These are phyloP conservation scores for Poteriospumella lacustris DNA, from an alignment of 108 stramenopile species.

Conservation along the genomic window DNA sequence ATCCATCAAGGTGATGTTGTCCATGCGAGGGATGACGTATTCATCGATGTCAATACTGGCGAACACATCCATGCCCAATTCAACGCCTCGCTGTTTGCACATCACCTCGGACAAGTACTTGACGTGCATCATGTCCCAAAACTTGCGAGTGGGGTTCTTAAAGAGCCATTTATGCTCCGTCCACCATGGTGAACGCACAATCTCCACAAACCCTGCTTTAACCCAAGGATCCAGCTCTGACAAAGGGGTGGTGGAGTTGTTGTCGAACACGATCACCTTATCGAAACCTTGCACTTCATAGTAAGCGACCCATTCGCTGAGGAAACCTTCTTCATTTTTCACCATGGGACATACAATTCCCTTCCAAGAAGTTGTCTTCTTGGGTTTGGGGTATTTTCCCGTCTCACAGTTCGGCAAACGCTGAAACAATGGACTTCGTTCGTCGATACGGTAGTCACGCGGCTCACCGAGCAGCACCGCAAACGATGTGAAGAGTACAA, in stretches of 20 bases:
- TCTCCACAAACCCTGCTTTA: not conserved
- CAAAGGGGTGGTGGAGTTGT: not conserved
- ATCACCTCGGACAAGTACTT: not conserved
- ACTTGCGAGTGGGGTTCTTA: not conserved
- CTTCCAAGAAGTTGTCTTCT: not conserved
- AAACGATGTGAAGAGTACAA: too few species aligned
- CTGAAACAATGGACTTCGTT: not conserved
- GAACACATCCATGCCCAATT: slow-evolving; percentile 11
- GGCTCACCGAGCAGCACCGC: too few species aligned
- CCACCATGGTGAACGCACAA: not conserved
- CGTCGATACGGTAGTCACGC: too few species aligned
- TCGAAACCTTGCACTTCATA: slow-evolving; percentile 30
- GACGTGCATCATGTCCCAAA: slow-evolving; percentile 1
- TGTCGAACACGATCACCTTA: slow-evolving; percentile 9
- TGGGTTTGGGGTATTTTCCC: too few species aligned
- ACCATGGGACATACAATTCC: slow-evolving; percentile 26
- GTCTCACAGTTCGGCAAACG: not conserved
- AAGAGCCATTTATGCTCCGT: slow-evolving; percentile 10
- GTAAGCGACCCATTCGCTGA: slow-evolving; percentile 18
- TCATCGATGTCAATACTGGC: slow-evolving; percentile 17
- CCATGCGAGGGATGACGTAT: not conserved
- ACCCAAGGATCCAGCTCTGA: slow-evolving; percentile 12
- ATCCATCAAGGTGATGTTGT: slow-evolving; percentile 2
- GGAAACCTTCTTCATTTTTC: slow-evolving; percentile 19
- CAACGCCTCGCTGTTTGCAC: slow-evolving; percentile 11